Percentiles rank a stretch among this genome's conserved stretches.
Conservation (phyloP, 2,329 filamentous ascomycete species). For the Diplodia intermedia region DNA sequence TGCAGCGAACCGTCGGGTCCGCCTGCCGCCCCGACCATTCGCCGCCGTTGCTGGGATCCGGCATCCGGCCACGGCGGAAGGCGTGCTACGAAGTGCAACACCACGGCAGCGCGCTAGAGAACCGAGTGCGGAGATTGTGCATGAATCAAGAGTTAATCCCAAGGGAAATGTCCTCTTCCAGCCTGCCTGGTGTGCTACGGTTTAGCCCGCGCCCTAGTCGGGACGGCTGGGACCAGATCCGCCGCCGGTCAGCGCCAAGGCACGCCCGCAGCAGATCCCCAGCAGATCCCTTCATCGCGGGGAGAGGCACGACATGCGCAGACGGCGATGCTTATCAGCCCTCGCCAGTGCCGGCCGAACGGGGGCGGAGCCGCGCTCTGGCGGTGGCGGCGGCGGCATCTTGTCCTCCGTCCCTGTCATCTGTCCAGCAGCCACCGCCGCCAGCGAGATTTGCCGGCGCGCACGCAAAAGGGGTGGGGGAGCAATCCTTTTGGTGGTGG, state of each 20-base stretch:
- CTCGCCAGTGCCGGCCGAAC: not conserved
- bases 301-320: not conserved
- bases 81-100: not conserved
- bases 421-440: no score
- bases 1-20: not conserved
- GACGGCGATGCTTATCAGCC: no score
- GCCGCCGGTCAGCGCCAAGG: not conserved
- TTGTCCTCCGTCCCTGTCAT: not conserved
- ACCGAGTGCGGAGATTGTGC: not conserved
- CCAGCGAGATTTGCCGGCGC: not conserved
- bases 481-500: not conserved
- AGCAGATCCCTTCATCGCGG: not conserved
- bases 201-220: not conserved
- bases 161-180: not conserved
- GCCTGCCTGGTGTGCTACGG: not conserved
- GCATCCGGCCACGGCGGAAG: not conserved
- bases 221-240: not conserved
- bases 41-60: no score
- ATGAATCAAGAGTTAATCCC: no score
- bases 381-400: not conserved
- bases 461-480: not conserved
- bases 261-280: not conserved
- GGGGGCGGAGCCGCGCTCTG: not conserved
- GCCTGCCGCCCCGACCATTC: not conserved
- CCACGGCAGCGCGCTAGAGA: not conserved